Base-by-base conservation (phyloP, 1,284 basidiomycete genomes). In the Lignosus rhinocerotis region DNA sequence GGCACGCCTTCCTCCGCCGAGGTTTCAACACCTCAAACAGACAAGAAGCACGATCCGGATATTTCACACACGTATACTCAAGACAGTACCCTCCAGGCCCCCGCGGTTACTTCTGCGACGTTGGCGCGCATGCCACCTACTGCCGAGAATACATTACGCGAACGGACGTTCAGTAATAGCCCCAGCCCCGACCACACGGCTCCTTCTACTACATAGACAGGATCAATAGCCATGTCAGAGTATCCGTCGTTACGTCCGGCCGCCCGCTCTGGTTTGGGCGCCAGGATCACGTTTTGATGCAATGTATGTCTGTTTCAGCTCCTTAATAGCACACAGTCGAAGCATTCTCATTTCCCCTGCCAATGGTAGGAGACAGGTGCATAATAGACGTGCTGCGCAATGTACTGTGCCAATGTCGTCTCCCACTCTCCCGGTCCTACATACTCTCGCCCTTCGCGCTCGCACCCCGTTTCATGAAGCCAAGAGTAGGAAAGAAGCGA, bases 11-110 rank as follows among this genome's bases (percentile, higher is more conserved):
- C 17, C 44, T 17, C 36, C 34, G 33, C 51, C 39, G 21, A 44
- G 33, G n/a, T 11, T 43, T 19, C 7, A 8, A 21, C 14, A 39
- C 14, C 44, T n/a, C 41, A 16, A 16, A 31, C 12, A 14, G 51
- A 58, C 51, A 58, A 64, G 50, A 59, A 64, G 36, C 10, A 16
- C 33, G 62, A 61, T 2, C 3, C 39, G 11, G 48, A 53, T 38
- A 41, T 21, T 34, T 9, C 36, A 8, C 25, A 41, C 17, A 25
- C n/a, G 19, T 19, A 36, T 16, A 5, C 41, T 38, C n/a, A 41
- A 38, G 19, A n/a, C 9, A 42, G 25, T 31, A 33, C 16, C 16
- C 25, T 31, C 16, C 48, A 38, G 46, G 19, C 44, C 25, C 14
- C 16, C 3, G 42, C 14, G 6, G 47, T 55, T 32, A 41, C 43